phyloP scores from a whole-genome alignment of 768 basidiomycete genomes.

The Chiua virens region DNA sequence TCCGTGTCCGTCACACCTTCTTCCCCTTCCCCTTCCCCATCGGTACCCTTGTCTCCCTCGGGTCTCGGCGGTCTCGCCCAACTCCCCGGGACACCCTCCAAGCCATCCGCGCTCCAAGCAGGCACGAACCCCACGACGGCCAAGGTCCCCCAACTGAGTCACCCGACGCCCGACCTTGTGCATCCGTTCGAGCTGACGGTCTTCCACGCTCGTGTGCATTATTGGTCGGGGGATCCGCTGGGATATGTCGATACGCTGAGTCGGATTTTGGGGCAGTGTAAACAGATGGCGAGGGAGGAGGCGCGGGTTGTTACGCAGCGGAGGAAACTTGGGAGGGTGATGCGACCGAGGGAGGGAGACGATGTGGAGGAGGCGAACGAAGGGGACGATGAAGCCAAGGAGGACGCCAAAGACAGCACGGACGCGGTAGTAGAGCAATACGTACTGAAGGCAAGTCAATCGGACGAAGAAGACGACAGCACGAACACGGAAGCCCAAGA shows the following conservation, averaged over 20 bases:
- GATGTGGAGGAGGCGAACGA: neutral
- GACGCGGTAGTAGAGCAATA: conserved; percentile 2
- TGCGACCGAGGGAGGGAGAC: neutral
- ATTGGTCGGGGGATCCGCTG: conserved; percentile 81
- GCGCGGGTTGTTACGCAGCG: conserved; percentile 17
- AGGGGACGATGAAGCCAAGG: neutral
- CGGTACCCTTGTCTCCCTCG: conserved; percentile 22
- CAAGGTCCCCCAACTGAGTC: conserved; percentile 23
- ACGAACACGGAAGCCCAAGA: conserved; percentile 4
- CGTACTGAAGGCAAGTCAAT: no score
- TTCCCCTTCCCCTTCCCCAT: conserved; percentile 25
- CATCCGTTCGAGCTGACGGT: conserved; percentile 58
- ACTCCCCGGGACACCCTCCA: conserved; percentile 25
- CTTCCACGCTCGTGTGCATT: conserved; percentile 70
- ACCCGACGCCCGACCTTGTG: conserved; percentile 6
- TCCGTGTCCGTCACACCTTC: conserved; percentile 31
- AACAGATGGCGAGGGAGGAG: conserved; percentile 43
- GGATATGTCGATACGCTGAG: conserved; percentile 75
- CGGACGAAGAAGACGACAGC: neutral
- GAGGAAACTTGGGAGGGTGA: neutral
- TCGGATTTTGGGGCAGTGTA: conserved; percentile 62
- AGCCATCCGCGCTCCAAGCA: conserved; percentile 5
- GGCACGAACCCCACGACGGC: neutral
- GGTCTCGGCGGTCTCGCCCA: conserved; percentile 17
- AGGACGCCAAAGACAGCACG: neutral